A percentile compares a stretch with the other conserved stretches of the same genome.
Conservation (phyloP, 768 basidiomycete genomes). For the Lactarius hengduanensis region DNA sequence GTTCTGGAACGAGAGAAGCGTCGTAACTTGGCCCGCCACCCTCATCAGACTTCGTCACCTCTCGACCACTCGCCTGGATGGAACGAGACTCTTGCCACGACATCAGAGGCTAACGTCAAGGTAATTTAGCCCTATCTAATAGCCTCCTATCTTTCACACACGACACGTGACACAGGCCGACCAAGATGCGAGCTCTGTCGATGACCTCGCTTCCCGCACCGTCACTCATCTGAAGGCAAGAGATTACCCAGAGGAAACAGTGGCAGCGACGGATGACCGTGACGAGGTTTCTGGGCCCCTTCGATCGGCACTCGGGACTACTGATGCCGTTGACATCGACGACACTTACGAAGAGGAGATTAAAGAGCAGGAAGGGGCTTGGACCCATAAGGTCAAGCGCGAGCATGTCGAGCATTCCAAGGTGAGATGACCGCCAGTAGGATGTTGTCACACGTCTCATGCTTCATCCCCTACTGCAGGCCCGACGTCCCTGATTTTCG, state of each 20-base stretch:
- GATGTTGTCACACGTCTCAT: background rate
- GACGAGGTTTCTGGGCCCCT: constrained; percentile 28
- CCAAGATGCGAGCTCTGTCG: constrained; percentile 1
- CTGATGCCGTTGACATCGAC: constrained; percentile 17
- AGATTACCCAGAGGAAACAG: constrained; percentile 13
- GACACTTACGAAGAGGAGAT: constrained; percentile 28
- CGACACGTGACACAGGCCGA: constrained; percentile 22
- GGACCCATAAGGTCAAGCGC: constrained; percentile 26
- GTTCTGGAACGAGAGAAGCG: constrained; percentile 52
- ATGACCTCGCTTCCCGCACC: constrained; percentile 26
- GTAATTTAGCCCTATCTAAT: constrained; percentile 33
- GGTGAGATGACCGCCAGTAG: constrained; percentile 2
- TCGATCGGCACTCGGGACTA: constrained; percentile 18
- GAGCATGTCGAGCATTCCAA: constrained; percentile 14
- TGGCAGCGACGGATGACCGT: constrained; percentile 19
- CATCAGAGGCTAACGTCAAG: constrained; percentile 67
- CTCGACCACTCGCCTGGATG: constrained; percentile 61
- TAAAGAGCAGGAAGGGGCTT: constrained; percentile 28
- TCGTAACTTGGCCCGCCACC: constrained; percentile 45
- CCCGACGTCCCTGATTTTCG: background rate
- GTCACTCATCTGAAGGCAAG: constrained; percentile 22
- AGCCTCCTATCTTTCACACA: background rate
- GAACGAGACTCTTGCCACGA: constrained; percentile 64
- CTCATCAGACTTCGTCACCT: constrained; percentile 49
- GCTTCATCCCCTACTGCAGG: background rate